Conservation (phyloP, 768 basidiomycete species). For the Mycena polygramma region DNA sequence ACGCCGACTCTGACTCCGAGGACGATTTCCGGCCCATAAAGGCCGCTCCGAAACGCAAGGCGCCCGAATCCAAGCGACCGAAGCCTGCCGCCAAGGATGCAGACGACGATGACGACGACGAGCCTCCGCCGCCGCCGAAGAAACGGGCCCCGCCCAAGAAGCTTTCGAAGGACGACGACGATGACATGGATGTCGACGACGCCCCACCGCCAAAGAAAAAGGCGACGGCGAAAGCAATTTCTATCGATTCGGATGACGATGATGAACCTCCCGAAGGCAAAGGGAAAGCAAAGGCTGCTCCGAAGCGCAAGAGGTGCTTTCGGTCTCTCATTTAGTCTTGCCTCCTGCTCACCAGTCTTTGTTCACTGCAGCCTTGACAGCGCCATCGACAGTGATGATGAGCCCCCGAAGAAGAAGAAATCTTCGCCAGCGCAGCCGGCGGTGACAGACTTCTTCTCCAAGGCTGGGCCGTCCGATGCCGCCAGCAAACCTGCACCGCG, state of each 20-base stretch:
- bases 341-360: background rate
- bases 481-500: conserved; percentile 56
- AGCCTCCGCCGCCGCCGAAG: conserved; percentile 44
- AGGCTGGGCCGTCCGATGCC: conserved; percentile 52
- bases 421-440: conserved; percentile 51
- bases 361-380: conserved; percentile 41
- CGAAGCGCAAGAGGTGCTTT: conserved; percentile 80
- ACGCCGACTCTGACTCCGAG: conserved; percentile 51
- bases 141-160: conserved; percentile 43
- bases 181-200: conserved; percentile 46
- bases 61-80: conserved; percentile 38
- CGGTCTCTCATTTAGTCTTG: background rate
- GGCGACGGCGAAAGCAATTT: conserved; percentile 29
- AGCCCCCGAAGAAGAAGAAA: conserved; percentile 70
- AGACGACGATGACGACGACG: conserved; percentile 41
- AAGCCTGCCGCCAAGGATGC: conserved; percentile 37
- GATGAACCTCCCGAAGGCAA: conserved; percentile 35
- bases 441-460: conserved; percentile 74
- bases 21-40: conserved; percentile 66
- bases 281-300: conserved; percentile 56
- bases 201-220: conserved; percentile 31
- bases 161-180: conserved; percentile 40
- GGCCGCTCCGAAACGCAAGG: conserved; percentile 57
- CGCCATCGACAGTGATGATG: conserved; percentile 54
- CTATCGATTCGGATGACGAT: conserved; percentile 31